A percentile compares a stretch with the other conserved stretches of the same genome.
phyloP scores from a whole-genome alignment of 306 rosid genomes.

The Quercus aquifolioides region DNA sequence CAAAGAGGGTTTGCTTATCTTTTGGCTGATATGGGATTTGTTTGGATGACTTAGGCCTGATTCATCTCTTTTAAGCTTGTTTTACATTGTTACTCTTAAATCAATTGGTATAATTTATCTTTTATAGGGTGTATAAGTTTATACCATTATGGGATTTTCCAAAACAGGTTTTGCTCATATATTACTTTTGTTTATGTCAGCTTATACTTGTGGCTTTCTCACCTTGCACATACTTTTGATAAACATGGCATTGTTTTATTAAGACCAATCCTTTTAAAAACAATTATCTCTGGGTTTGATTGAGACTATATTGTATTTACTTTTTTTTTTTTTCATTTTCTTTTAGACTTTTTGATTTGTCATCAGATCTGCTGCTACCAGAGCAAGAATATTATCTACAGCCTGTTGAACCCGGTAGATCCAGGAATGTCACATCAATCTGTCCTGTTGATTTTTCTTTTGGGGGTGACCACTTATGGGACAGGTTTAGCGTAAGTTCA shows the following conservation, averaged over 20 bases:
- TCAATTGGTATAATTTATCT: too few species aligned
- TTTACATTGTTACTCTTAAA: too few species aligned
- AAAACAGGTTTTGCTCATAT: neutral
- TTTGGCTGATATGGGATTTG: too few species aligned
- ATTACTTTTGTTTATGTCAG: neutral
- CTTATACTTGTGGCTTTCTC: neutral
- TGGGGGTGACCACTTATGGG: slow-evolving; percentile 98
- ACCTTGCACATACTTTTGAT: neutral
- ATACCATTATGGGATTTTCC: neutral
- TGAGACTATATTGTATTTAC: neutral
- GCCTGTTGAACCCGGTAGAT: slow-evolving; percentile 72
- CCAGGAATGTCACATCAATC: slow-evolving; percentile 78
- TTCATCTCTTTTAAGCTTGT: too few species aligned
- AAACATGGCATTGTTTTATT: neutral
- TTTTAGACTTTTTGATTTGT: slow-evolving; percentile 83
- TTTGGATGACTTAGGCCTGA: too few species aligned
- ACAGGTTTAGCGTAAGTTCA: slow-evolving; percentile 79
- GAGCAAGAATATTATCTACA: slow-evolving; percentile 97
- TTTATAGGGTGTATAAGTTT: too few species aligned
- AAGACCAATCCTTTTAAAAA: neutral
- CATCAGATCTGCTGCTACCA: slow-evolving; percentile 70
- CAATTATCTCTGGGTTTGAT: neutral
- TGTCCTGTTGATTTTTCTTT: slow-evolving; percentile 91
- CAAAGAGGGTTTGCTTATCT: too few species aligned
- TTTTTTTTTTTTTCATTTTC: slow-evolving; percentile 14